These are phyloP conservation scores for Sclerotinia glacialis DNA, from an alignment of 2,329 filamentous ascomycete genomes.

Conservation along the genomic window DNA sequence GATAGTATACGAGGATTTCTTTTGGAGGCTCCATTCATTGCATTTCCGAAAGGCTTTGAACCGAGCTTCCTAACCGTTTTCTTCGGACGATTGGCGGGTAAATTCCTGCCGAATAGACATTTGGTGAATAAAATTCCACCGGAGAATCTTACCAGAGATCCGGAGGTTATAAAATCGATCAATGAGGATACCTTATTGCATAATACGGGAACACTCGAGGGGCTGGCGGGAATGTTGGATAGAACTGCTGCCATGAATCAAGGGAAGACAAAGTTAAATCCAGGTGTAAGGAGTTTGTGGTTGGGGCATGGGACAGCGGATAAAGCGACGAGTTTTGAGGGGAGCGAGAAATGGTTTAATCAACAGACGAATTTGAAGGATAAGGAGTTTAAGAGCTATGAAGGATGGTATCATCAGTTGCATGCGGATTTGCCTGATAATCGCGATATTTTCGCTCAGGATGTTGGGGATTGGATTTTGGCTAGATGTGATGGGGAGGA, in stretches of 20 bases:
- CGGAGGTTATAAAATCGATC: conserved; percentile 58
- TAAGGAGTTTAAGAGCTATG: conserved; percentile 69
- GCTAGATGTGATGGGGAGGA: conserved; percentile 23
- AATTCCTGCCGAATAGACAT: conserved; percentile 64
- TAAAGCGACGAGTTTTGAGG: conserved; percentile 62
- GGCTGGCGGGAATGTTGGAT: conserved; percentile 73
- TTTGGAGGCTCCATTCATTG: conserved; percentile 75
- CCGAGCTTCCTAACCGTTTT: conserved; percentile 63
- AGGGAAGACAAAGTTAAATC: conserved; percentile 53
- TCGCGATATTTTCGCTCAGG: conserved; percentile 46
- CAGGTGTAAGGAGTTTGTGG: conserved; percentile 62
- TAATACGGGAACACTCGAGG: conserved; percentile 82
- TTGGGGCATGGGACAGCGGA: conserved; percentile 77
- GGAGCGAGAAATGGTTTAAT: conserved; percentile 63
- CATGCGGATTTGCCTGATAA: conserved; percentile 53
- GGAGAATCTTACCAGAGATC: conserved; percentile 65
- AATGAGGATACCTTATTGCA: conserved; percentile 70
- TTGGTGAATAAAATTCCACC: conserved; percentile 59
- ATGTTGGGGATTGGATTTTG: conserved; percentile 66
- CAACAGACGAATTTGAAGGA: conserved; percentile 56
- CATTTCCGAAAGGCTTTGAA: conserved; percentile 61
- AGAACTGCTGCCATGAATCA: conserved; percentile 60
- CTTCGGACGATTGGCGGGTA: conserved; percentile 64
- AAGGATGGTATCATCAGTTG: conserved; percentile 75
- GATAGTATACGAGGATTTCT: conserved; percentile 68